Base-by-base conservation (phyloP, 2,329 filamentous ascomycete genomes). In the Penicillium sp. region DNA sequence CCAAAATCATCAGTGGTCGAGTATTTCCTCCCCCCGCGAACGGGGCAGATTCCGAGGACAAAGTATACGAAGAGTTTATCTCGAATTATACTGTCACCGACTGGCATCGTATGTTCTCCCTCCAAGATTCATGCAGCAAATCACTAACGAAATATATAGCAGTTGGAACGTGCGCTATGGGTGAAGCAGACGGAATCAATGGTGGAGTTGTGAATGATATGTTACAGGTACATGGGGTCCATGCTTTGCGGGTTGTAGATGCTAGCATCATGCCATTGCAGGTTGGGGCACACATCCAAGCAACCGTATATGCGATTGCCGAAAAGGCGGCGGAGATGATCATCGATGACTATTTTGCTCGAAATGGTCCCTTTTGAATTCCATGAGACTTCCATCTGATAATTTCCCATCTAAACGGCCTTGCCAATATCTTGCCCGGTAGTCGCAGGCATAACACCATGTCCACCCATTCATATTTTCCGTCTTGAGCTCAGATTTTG, bases 111-210 rank as follows among this genome's bases (percentile, higher is more conserved):
- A 55, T 14, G 63, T 62, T 19, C 17, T 11, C 16, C n/a, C 11
- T 47, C 26, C 8, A 36, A 11, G 3, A 9, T 33, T 7, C 1
- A 31, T 44, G 16, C 14, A 10, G 6, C 3, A 8, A 36, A n/a
- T 35, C 1, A 22, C 52, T 53, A 33, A 38, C 43, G 2, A 11
- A 3, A 4, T 17, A 30, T 30, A 19, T 11, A 62, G 60, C 61
- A 1, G 47, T 64, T 12, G 77, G 76, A 1, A 78, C 75, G 0
- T 77, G 74, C 46, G 72, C 77, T 0, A 75, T 80, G 75, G 77
- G 77, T 11, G 70, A 68, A 1, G 43, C 19, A 2, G 37, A 55
- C 1, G 66, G 65, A 0, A 33, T 31, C 7, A 57, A 65, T 6
- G 59, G 50, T 9, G 71, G 75, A 28, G 72, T 73, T 1, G 72